Base-by-base conservation (phyloP, 768 basidiomycete genomes). In the Pleurotus djamor region DNA sequence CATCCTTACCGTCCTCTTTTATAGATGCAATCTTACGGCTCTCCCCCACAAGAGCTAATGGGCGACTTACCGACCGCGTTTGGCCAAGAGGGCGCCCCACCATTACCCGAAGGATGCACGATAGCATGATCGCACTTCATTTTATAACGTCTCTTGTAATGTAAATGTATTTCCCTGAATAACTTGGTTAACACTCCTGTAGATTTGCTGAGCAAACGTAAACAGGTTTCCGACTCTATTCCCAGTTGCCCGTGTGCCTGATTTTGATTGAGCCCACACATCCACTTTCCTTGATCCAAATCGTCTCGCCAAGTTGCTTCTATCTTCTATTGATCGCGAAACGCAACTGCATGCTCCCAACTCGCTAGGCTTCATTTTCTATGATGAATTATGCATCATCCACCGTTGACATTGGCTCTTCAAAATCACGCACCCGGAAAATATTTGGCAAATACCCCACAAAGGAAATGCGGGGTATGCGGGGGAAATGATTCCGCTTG, bases 41-140 rank as follows among this genome's bases (percentile, higher is more conserved):
- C 88, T 3, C 93, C 92, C 0, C 93, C 93, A 2, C 67, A 82
- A 16, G 91, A 92, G 65, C 81, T 94, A 52, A 93, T 94, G 89
- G 93, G 92, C 1, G 83, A 86, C 0, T 76, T 94, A 50, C 93
- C 93, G 0, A 82, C 89, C 2, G 91, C 89, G n/a, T 71, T 84
- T 33, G 84, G 83, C 0, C 49, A 76, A 1, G 86, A 89, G 52
- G 86, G 86, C 4, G n/a, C 63, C 7, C 65, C 66, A 17, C 58
- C 55, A 13, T 21, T 57, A n/a, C 52, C 57, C 32, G 71, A 70
- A 45, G 65, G 64, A 4, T 75, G 74, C 51, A 60, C 60, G 13
- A 63, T 75, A 57, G 70, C 68, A 33, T 75, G 47, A 58, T 21
- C 37, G 28, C 6, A 50, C 1, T 12, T 9, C 28, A 12, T 2